A percentile compares a stretch with the other conserved stretches of the same genome.
Conservation (phyloP, 345 rosid species). For the Ceriops tagal region DNA sequence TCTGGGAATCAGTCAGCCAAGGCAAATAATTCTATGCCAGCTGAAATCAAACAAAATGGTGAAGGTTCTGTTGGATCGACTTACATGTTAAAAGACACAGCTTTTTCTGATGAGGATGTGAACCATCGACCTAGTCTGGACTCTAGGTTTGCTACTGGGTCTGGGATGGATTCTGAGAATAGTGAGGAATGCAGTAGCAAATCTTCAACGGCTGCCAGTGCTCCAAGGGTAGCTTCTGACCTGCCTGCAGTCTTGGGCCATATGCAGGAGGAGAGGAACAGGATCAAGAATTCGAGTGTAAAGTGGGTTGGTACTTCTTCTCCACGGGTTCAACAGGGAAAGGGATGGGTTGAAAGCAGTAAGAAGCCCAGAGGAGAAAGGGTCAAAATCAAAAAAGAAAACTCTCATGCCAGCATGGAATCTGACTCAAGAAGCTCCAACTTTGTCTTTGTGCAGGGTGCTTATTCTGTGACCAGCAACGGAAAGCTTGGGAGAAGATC, state of each 20-base stretch:
- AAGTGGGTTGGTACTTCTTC: slow-evolving; percentile 38
- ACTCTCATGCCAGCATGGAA: slow-evolving; percentile 78
- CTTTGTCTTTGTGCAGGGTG: slow-evolving; percentile 74
- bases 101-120: slow-evolving; percentile 31
- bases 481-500: slow-evolving; percentile 44
- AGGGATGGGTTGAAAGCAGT: slow-evolving; percentile 46
- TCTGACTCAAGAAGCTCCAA: slow-evolving; percentile 90
- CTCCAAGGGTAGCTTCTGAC: slow-evolving; percentile 46
- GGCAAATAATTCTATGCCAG: slow-evolving; percentile 25
- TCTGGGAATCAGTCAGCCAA: slow-evolving; percentile 39
- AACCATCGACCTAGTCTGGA: slow-evolving; percentile 38
- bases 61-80: slow-evolving; percentile 43
- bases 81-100: slow-evolving; percentile 31
- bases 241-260: slow-evolving; percentile 32
- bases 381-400: slow-evolving; percentile 72
- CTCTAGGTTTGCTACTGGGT: slow-evolving; percentile 48
- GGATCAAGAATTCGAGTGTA: slow-evolving; percentile 40
- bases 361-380: slow-evolving; percentile 79
- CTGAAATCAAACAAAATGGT: slow-evolving; percentile 37
- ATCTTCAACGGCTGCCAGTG: slow-evolving; percentile 72
- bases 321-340: slow-evolving; percentile 50
- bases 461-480: slow-evolving; percentile 42
- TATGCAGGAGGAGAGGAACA: slow-evolving; percentile 43
- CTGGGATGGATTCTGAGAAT: slow-evolving; percentile 57
- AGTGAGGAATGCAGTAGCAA: slow-evolving; percentile 70